phyloP scores from a whole-genome alignment of 768 basidiomycete genomes.

The Amanita phalloides region DNA sequence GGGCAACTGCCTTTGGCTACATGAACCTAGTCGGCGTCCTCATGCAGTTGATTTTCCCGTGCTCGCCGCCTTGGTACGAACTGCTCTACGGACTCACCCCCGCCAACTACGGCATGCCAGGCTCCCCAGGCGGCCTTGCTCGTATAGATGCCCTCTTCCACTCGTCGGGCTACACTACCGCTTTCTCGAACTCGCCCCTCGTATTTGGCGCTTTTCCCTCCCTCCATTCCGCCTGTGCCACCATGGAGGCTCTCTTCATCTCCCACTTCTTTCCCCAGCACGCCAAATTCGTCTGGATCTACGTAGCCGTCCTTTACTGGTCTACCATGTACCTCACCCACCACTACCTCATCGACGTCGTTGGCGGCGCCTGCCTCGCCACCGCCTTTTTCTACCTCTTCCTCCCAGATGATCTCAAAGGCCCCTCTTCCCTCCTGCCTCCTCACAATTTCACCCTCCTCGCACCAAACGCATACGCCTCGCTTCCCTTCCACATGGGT shows the following conservation, averaged over 20 bases:
- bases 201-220: conserved; percentile 97
- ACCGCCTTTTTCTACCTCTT: conserved; percentile 80
- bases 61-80: conserved; percentile 96
- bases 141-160: conserved; percentile 89
- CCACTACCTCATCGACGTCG: conserved; percentile 98
- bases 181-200: conserved; percentile 82
- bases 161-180: conserved; percentile 58
- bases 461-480: conserved; percentile 4
- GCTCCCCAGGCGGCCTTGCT: conserved; percentile 86
- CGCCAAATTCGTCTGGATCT: conserved; percentile 64
- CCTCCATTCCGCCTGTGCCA: conserved; percentile 84
- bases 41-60: conserved; percentile 82
- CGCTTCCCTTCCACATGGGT: conserved; percentile 3
- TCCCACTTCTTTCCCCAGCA: conserved; percentile 88
- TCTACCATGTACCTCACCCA: conserved; percentile 98
- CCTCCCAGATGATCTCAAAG: conserved; percentile 73
- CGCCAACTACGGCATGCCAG: conserved; percentile 84
- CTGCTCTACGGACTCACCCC: conserved; percentile 94
- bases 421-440: conserved; percentile 35
- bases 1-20: conserved; percentile 84
- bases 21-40: conserved; percentile 86
- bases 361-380: conserved; percentile 86
- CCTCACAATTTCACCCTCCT: conserved; percentile 29
- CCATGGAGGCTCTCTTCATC: conserved; percentile 87
- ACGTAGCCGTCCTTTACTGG: conserved; percentile 88